These are phyloP conservation scores for Cydonia oblonga DNA, from an alignment of 331 rosid species.

Conservation along the genomic window DNA sequence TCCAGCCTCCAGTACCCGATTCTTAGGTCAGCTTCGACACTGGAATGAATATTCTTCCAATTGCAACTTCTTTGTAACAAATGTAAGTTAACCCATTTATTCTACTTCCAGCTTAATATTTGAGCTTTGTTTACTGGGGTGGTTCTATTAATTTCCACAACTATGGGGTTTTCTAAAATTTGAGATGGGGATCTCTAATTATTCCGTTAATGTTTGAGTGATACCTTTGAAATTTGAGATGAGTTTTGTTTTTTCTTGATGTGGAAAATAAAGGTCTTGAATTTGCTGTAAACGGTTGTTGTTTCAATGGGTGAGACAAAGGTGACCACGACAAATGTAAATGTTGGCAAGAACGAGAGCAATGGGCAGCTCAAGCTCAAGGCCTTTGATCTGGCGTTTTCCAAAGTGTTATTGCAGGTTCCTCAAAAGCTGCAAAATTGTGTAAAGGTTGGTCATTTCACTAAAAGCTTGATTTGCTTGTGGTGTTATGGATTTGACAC, in stretches of 20 bases:
- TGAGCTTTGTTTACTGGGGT: no score
- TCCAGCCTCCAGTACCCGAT: no score
- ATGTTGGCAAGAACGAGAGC: constrained; percentile 29
- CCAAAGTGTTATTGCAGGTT: constrained; percentile 54
- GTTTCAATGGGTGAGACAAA: constrained; percentile 47
- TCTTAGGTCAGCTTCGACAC: background rate
- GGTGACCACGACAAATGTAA: constrained; percentile 25
- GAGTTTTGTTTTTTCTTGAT: constrained; percentile 3
- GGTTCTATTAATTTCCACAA: no score
- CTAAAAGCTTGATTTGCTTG: background rate
- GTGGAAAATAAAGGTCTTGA: background rate
- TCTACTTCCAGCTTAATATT: no score
- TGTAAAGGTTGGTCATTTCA: constrained; percentile 44
- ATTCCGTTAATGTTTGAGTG: background rate
- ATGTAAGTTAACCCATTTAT: no score
- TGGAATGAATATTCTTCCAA: background rate
- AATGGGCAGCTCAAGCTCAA: constrained; percentile 9
- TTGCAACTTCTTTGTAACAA: no score
- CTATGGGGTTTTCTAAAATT: no score
- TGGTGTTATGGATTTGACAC: background rate
- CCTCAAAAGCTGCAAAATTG: constrained; percentile 54
- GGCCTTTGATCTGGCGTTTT: constrained; percentile 34
- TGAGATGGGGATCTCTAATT: background rate
- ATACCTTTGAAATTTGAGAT: background rate
- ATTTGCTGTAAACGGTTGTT: constrained; percentile 14